Percentiles rank a stretch among this genome's conserved stretches.
Evolutionary conservation across 2,329 filamentous ascomycete species (phyloP).

Genomic region (Diplodia seriata): DNA sequence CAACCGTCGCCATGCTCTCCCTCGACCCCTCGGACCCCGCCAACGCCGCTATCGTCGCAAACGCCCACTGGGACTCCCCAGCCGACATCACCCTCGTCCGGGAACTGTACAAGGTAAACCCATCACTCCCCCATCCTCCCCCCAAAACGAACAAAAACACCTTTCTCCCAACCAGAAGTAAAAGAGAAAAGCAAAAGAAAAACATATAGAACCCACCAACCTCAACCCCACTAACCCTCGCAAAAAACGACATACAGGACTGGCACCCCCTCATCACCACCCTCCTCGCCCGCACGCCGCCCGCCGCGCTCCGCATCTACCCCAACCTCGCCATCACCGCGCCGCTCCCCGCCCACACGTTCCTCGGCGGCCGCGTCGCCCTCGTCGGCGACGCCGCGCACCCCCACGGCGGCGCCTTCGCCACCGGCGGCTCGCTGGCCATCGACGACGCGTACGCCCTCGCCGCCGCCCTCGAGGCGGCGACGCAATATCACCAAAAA

Average conservation of each 20-base stretch:
- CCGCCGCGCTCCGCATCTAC: slow-evolving; percentile 43
- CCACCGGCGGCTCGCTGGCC: slow-evolving; percentile 49
- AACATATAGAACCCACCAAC: not conserved
- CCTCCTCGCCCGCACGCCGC: slow-evolving; percentile 44
- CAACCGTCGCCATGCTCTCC: slow-evolving; percentile 37
- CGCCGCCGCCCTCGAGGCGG: slow-evolving; percentile 36
- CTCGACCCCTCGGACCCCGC: slow-evolving; percentile 43
- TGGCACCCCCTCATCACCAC: slow-evolving; percentile 48
- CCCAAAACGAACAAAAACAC: not conserved
- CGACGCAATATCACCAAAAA: slow-evolving; percentile 7
- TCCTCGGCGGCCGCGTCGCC: slow-evolving; percentile 40
- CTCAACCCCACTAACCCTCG: not conserved
- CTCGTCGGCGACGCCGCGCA: slow-evolving; percentile 51
- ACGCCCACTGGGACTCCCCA: slow-evolving; percentile 41
- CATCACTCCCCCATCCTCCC: too few relatives aligned
- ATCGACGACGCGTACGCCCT: slow-evolving; percentile 51
- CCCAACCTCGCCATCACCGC: slow-evolving; percentile 45
- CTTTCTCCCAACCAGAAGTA: too few relatives aligned
- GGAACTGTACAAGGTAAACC: slow-evolving; percentile 38
- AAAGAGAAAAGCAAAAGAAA: too few relatives aligned
- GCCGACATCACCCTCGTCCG: slow-evolving; percentile 40
- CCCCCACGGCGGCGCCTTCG: slow-evolving; percentile 49
- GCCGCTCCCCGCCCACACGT: slow-evolving; percentile 42
- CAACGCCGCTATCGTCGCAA: slow-evolving; percentile 35
- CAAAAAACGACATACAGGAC: slow-evolving; percentile 33